Evolutionary conservation across 1,284 basidiomycete species (phyloP), one percentile per base, ranked within the genome.

Genomic region (Pyrrhoderma noxium): DNA sequence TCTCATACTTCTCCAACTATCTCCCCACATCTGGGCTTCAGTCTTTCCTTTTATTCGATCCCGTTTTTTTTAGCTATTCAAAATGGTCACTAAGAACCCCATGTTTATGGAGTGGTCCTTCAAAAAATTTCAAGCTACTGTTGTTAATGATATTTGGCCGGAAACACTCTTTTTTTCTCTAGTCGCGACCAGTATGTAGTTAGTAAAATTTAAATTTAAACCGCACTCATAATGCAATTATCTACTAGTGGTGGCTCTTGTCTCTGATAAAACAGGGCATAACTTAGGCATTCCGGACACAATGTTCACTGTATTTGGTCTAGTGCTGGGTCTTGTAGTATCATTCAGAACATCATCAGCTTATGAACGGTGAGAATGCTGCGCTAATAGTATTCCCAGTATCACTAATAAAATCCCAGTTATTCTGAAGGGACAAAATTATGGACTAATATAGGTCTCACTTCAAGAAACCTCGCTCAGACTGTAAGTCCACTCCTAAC

Each of bases 71-170:
- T 5, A 9, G 7, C 22, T 38, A 23, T 27, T 8, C 25, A 43
- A 43, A 18, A 66, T 66, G 65, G 62, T 63, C 43, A 59, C 63
- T 5, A 42, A 57, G 35, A 64, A 64, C 45, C 62, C 64, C 9
- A 57, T 65, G 13, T 64, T 65, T 56, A 49, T 55, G 46, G 61
- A 63, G 51, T 75, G 71, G 71, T 70, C 71, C 9, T 21, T 71
- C 46, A 76, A 75, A 60, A 76, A 74, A 59, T 77, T 81, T 62
- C 68, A 76, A 55, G 77, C 79, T 3, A 82, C 79, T 0, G 77
- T 82, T 54, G 67, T 81, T 44, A 79, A 79, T 60, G 78, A 80
- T 59, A 78, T 81, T 16, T 82, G 78, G 78, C 77, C 75, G 4
- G 78, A 81, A 57, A 73, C 76, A 16, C 16, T 73, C 0, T 77